These are phyloP conservation scores for Backusella tarrabulga DNA, from an alignment of 192 early-diverging fungal genomes.

Conservation along the genomic window DNA sequence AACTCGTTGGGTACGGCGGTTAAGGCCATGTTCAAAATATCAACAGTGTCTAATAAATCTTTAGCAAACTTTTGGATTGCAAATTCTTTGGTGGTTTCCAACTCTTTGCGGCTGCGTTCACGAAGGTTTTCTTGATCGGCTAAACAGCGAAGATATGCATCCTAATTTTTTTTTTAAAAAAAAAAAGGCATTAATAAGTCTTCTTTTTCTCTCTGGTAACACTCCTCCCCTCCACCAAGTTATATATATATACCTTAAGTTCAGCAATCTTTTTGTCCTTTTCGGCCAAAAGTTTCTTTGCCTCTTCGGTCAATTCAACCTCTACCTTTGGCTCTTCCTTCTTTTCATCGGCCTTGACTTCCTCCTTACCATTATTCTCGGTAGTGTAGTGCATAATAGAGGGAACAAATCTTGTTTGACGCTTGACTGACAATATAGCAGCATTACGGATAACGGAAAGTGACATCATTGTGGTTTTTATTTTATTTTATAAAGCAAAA, in stretches of 20 bases:
- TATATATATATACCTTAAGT: constrained; percentile 57
- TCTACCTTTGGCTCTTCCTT: constrained; percentile 22
- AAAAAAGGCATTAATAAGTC: not conserved
- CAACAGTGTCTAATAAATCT: constrained; percentile 89
- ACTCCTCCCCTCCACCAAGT: not conserved
- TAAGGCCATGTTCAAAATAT: constrained; percentile 88
- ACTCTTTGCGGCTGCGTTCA: constrained; percentile 82
- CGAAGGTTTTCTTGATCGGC: constrained; percentile 98
- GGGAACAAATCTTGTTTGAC: not conserved
- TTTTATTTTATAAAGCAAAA: not conserved
- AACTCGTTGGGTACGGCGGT: constrained; percentile 79
- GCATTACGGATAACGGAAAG: constrained; percentile 10
- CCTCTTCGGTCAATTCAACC: constrained; percentile 21
- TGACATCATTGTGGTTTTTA: constrained; percentile 6
- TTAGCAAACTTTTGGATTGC: constrained; percentile 99
- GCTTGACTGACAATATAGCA: constrained; percentile 13
- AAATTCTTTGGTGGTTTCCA: constrained; percentile 76
- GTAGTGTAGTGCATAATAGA: constrained; percentile 33
- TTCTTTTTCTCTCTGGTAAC: not conserved
- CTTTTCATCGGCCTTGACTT: constrained; percentile 24
- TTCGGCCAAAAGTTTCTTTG: constrained; percentile 46
- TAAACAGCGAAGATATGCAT: constrained; percentile 86
- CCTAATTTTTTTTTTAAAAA: constrained; percentile 46
- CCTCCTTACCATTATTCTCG: constrained; percentile 33
- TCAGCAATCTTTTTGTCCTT: constrained; percentile 83